phyloP scores from a whole-genome alignment of 1,284 basidiomycete genomes.

The Vanrija sp. region DNA sequence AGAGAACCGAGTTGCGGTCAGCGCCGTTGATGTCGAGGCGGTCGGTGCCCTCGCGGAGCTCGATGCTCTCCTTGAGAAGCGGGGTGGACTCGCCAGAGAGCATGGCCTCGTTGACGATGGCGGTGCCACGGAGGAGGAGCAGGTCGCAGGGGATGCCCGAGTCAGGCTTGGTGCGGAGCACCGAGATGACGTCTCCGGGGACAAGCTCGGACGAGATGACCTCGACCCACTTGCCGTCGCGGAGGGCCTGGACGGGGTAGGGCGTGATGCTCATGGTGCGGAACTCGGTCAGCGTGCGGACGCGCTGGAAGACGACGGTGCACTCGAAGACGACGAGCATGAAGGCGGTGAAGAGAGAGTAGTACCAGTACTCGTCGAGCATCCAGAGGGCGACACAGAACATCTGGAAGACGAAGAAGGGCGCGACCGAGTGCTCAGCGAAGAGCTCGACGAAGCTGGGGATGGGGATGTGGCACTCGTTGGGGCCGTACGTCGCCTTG shows the following conservation, averaged over 20 bases:
- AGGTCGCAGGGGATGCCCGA: conserved; percentile 87
- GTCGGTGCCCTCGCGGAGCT: conserved; percentile 71
- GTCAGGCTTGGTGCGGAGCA: conserved; percentile 72
- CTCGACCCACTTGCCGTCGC: conserved; percentile 73
- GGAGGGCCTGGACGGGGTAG: conserved; percentile 74
- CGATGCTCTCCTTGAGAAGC: conserved; percentile 85
- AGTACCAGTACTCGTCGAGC: conserved; percentile 97
- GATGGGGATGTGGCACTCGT: conserved; percentile 92
- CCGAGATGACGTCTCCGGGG: conserved; percentile 83
- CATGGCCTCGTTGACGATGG: conserved; percentile 97
- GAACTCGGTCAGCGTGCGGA: conserved; percentile 86
- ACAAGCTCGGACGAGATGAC: conserved; percentile 78
- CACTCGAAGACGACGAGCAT: conserved; percentile 96
- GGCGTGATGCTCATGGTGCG: conserved; percentile 90
- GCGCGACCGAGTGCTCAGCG: conserved; percentile 84
- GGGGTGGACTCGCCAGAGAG: conserved; percentile 94
- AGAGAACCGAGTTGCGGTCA: conserved; percentile 84
- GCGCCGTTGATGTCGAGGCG: conserved; percentile 73
- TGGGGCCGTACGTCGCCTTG: conserved; percentile 69
- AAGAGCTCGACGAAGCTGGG: conserved; percentile 86
- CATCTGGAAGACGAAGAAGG: conserved; percentile 94
- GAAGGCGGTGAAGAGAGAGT: conserved; percentile 91
- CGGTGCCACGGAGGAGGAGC: conserved; percentile 77
- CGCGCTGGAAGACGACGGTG: conserved; percentile 93
- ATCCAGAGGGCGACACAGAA: conserved; percentile 96